Evolutionary conservation across 1,284 basidiomycete genomes (phyloP).

Genomic region (Vanrija sp.): DNA sequence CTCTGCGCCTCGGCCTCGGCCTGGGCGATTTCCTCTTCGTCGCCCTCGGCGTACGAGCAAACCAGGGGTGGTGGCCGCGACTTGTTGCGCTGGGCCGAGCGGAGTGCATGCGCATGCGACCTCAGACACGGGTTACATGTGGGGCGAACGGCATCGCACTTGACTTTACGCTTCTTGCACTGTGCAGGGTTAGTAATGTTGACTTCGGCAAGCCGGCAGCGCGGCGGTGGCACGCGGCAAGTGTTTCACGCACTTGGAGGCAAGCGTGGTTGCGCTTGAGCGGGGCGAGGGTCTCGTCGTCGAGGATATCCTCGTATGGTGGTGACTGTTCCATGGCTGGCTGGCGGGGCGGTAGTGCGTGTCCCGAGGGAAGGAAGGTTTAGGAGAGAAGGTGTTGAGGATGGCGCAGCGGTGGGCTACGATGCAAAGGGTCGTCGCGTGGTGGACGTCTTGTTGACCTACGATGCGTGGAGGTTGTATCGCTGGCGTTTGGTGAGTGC

Average conservation of each 20-base stretch:
- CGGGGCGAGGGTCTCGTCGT: constrained; percentile 41
- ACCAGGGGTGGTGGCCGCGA: constrained; percentile 23
- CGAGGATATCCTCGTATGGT: constrained; percentile 29
- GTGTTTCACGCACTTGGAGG: constrained; percentile 17
- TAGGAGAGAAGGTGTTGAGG: no score
- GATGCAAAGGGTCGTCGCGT: no score
- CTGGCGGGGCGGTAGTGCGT: neutral
- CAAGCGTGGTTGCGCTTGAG: constrained; percentile 46
- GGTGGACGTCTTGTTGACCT: no score
- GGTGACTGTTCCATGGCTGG: constrained; percentile 16
- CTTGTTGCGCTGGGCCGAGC: constrained; percentile 38
- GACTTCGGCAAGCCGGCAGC: neutral
- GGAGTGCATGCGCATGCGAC: constrained; percentile 42
- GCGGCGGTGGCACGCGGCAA: neutral
- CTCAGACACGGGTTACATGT: constrained; percentile 42
- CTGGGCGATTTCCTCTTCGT: constrained; percentile 10
- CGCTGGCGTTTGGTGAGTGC: no score
- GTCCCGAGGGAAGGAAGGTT: neutral
- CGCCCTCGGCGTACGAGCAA: constrained; percentile 38
- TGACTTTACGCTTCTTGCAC: constrained; percentile 47
- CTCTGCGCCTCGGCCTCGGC: constrained; percentile 8
- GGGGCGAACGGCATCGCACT: constrained; percentile 41
- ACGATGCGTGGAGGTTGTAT: no score
- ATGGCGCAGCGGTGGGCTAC: no score
- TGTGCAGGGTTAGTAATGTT: constrained; percentile 3